Evolutionary conservation across 306 rosid genomes (phyloP).

Genomic region (Begonia peltatifolia): DNA sequence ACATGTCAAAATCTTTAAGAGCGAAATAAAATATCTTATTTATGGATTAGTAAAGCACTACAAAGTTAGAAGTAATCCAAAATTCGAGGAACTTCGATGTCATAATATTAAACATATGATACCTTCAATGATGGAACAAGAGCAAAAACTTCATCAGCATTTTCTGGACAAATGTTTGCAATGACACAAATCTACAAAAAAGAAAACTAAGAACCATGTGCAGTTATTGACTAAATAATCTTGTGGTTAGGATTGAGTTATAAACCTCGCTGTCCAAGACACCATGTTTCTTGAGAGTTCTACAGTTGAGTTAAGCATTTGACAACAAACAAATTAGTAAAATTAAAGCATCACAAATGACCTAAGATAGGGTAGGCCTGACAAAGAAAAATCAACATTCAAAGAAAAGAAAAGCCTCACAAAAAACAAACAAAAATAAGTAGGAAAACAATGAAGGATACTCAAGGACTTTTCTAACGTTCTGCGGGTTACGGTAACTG

Average conservation of each 20-base stretch:
- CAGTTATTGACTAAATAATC: constrained; percentile 5
- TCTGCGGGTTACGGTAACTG: constrained; percentile 28
- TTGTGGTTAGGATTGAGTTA: constrained; percentile 6
- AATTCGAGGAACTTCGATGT: not conserved
- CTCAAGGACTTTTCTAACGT: constrained; percentile 47
- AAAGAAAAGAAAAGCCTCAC: too few relatives aligned
- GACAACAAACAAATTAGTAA: constrained; percentile 8
- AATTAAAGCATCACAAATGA: too few relatives aligned
- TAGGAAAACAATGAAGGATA: constrained; percentile 39
- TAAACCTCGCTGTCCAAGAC: constrained; percentile 66
- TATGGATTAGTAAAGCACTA: not conserved
- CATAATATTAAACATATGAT: constrained; percentile 1
- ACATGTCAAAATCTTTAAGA: too few relatives aligned
- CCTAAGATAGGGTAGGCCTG: too few relatives aligned
- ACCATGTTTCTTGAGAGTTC: constrained; percentile 40
- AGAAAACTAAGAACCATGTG: constrained; percentile 13
- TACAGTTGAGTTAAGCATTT: constrained; percentile 45
- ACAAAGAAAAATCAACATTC: too few relatives aligned
- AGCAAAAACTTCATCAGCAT: constrained; percentile 65
- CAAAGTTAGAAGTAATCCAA: too few relatives aligned
- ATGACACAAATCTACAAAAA: constrained; percentile 61
- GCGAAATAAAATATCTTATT: not conserved
- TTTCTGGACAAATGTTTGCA: constrained; percentile 70
- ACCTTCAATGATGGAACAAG: constrained; percentile 80
- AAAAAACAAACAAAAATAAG: too few relatives aligned